Base-by-base conservation (phyloP, 371 early-diverging fungal species). In the Mortierella sp. region DNA sequence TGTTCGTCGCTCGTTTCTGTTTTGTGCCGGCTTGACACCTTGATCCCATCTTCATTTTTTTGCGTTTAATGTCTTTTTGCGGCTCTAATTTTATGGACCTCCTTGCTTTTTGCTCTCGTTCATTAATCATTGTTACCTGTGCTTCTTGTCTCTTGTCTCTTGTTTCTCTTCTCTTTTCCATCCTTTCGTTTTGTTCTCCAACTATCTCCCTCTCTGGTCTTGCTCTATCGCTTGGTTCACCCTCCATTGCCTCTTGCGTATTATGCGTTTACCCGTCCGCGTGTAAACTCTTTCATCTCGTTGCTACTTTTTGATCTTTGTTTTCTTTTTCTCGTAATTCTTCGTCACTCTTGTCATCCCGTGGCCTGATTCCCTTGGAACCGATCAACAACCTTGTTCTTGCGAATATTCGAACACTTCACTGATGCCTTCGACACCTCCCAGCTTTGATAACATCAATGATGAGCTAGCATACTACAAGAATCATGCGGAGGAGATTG, bases 381-480 rank as follows among this genome's bases (percentile, higher is more conserved):
- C 37, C 14, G 37, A 7, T 8, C 41, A 11, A n/a, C n/a, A n/a
- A 39, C 41, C 53, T 19, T 34, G 21, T 37, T 12, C 6, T 50
- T 50, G 31, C 21, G 30, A 28, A 12, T 7, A 21, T 17, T 23
- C 23, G 12, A 50, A 39, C 39, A 34, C 39, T 11, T 6, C 11
- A 37, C 23, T 34, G 24, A 51, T 63, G 55, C 19, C 54, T 49
- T 63, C 37, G 47, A 30, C 44, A 34, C 31, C 21, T 12, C 4
- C 34, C 37, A 73, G 73, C 31, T 87, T 87, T 53, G 78, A 72
- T 55, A 84, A 83, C 14, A 61, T 81, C 17, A 82, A 86, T 57
- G 88, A 89, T 37, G 89, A 89, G 73, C 79, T 87, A 28, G 86
- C 81, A 5, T 86, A 86, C 52, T 89, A 83, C 66, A 82, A 87